A percentile compares a stretch with the other conserved stretches of the same genome.
Conservation (phyloP, 1,284 basidiomycete species). For the Ganoderma meredithae region DNA sequence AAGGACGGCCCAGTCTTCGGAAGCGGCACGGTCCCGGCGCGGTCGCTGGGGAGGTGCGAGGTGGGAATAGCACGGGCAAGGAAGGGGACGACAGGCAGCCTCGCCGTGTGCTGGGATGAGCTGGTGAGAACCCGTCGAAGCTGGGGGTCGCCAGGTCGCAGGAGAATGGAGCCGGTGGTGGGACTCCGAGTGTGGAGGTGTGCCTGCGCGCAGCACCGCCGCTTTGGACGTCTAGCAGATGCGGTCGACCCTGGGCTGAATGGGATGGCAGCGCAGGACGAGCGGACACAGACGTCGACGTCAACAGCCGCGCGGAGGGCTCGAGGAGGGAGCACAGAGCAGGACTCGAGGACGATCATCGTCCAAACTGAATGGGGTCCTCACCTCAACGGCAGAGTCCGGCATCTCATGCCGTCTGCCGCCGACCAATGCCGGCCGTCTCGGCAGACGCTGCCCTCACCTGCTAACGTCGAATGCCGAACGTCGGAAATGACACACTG, state of each 20-base stretch:
- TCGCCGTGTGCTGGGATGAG: neutral
- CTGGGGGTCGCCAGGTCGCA: neutral
- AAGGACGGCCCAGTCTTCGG: neutral
- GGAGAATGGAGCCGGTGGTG: constrained; percentile 8
- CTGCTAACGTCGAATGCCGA: neutral
- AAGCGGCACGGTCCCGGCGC: constrained; percentile 18
- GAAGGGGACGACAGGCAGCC: neutral
- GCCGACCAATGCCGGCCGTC: neutral
- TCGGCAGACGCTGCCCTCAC: neutral
- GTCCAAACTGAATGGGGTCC: neutral
- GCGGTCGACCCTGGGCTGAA: neutral
- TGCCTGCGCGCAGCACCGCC: constrained; percentile 6
- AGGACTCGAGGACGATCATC: neutral
- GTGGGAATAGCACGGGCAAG: neutral
- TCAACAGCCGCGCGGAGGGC: neutral
- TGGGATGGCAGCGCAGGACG: neutral
- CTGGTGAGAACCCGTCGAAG: constrained; percentile 2
- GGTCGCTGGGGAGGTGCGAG: neutral
- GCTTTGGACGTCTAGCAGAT: neutral
- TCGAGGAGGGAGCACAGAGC: neutral
- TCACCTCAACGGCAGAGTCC: neutral
- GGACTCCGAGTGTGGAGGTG: neutral
- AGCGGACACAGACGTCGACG: neutral
- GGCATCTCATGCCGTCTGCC: neutral
- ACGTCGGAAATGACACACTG: neutral